phyloP scores from a whole-genome alignment of 306 rosid genomes.

The Rosa lucieae region DNA sequence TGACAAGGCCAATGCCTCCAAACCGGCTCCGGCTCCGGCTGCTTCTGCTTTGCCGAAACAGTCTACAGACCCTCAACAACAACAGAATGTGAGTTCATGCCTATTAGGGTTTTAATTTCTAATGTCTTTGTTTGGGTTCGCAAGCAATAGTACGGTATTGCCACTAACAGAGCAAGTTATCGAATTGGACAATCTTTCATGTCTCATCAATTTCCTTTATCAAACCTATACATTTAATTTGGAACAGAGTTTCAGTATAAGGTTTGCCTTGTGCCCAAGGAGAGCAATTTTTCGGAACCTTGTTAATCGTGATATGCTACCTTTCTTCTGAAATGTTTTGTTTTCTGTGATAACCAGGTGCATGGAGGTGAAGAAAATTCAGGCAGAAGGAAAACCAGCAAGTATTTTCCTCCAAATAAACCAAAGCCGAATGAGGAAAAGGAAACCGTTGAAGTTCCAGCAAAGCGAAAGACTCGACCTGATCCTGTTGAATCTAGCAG shows the following conservation, averaged over 20 bases:
- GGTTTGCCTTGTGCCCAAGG: background rate
- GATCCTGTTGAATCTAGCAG: slow-evolving; percentile 39
- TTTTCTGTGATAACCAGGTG: slow-evolving; percentile 35
- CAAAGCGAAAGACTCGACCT: slow-evolving; percentile 62
- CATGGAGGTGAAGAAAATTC: slow-evolving; percentile 54
- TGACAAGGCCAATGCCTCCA: slow-evolving; percentile 49
- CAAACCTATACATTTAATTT: background rate
- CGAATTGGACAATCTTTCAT: background rate
- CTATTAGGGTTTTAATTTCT: background rate
- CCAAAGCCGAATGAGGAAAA: slow-evolving; percentile 51
- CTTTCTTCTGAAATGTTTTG: background rate
- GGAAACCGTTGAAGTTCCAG: slow-evolving; percentile 49
- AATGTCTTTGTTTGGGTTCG: background rate
- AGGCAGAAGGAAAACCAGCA: slow-evolving; percentile 80
- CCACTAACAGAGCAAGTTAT: background rate
- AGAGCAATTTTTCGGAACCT: background rate
- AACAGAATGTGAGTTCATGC: slow-evolving; percentile 44
- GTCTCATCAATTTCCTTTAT: background rate
- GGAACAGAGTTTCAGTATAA: background rate
- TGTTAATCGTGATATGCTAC: background rate
- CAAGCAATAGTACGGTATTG: background rate
- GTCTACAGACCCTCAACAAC: slow-evolving; percentile 32
- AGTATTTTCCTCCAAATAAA: slow-evolving; percentile 56
- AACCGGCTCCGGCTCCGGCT: slow-evolving; percentile 20
- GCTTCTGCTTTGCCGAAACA: slow-evolving; percentile 27